Percentiles rank a stretch among this genome's conserved stretches.
Conservation (phyloP, 1,284 basidiomycete genomes). For the Tetrapyrgos nigripes region DNA sequence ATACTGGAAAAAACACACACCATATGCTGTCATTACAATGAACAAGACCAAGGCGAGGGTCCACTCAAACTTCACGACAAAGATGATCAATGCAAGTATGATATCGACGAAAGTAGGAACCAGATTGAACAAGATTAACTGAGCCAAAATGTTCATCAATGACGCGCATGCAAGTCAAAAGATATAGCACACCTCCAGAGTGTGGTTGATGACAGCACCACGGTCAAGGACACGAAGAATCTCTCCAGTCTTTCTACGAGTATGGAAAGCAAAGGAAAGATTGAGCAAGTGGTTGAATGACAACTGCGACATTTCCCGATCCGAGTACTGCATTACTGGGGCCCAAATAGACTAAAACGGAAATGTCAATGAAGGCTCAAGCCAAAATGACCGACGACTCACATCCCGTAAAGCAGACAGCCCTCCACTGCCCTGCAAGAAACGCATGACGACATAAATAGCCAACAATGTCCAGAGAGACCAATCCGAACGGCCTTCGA, state of each 20-base stretch:
- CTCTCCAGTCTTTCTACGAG: conserved; percentile 79
- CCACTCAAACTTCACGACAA: conserved; percentile 72
- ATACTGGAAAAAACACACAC: conserved; percentile 44
- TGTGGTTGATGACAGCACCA: conserved; percentile 86
- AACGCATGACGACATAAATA: conserved; percentile 65
- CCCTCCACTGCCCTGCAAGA: conserved; percentile 77
- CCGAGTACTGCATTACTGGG: conserved; percentile 88
- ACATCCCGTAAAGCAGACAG: conserved; percentile 73
- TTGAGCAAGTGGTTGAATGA: conserved; percentile 83
- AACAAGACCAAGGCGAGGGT: conserved; percentile 75
- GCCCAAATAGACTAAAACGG: conserved; percentile 69
- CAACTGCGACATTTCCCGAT: conserved; percentile 82
- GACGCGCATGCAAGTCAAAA: background rate
- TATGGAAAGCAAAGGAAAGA: conserved; percentile 88
- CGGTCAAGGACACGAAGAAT: conserved; percentile 88
- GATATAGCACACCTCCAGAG: conserved; percentile 68
- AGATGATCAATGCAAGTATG: conserved; percentile 68
- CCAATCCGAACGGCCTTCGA: conserved; percentile 52
- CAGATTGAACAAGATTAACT: conserved; percentile 81
- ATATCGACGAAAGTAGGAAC: conserved; percentile 85
- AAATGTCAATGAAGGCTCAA: conserved; percentile 10
- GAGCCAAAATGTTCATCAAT: conserved; percentile 1
- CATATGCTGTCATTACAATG: conserved; percentile 77
- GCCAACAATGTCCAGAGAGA: conserved; percentile 72
- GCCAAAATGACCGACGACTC: conserved; percentile 26